A percentile compares a stretch with the other conserved stretches of the same genome.
These are phyloP conservation scores for Teunomyces atbi DNA, from an alignment of 805 yeast genomes.

Conservation along the genomic window DNA sequence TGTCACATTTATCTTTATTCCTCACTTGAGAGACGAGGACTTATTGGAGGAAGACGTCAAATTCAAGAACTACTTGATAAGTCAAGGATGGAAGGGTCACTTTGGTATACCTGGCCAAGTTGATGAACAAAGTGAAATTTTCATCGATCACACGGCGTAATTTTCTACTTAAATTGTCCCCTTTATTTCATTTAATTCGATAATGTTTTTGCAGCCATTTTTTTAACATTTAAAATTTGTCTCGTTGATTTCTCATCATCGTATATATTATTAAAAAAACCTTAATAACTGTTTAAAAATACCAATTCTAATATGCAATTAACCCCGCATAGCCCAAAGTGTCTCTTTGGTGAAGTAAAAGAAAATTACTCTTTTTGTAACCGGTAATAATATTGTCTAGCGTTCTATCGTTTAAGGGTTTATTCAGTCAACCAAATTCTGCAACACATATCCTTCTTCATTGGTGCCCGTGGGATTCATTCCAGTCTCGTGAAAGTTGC, in stretches of 20 bases:
- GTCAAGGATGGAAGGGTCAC: slow-evolving; percentile 57
- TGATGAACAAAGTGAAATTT: slow-evolving; percentile 3
- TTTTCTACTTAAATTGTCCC: neutral
- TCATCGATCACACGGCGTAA: neutral
- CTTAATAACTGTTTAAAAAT: neutral
- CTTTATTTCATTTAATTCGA: neutral
- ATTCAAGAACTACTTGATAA: slow-evolving; percentile 58
- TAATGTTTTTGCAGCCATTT: neutral
- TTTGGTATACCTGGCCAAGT: slow-evolving; percentile 34
- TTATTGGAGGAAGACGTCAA: slow-evolving; percentile 59
- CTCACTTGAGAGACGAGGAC: slow-evolving; percentile 71
- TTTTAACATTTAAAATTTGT: neutral
- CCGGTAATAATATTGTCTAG: neutral
- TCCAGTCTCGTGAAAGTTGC: neutral
- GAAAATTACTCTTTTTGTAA: neutral
- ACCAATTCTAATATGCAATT: neutral
- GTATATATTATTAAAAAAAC: neutral
- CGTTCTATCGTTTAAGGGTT: slow-evolving; percentile 21
- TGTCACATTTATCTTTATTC: slow-evolving; percentile 59
- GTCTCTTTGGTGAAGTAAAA: neutral
- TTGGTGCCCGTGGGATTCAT: slow-evolving; percentile 2
- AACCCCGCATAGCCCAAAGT: neutral
- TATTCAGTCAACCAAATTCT: slow-evolving; percentile 42
- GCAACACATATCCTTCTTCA: slow-evolving; percentile 31
- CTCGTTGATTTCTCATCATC: neutral